Evolutionary conservation across 352 stramenopile genomes (phyloP), one percentile per base, ranked within the genome.

Genomic region (Globisporangium lucens): DNA sequence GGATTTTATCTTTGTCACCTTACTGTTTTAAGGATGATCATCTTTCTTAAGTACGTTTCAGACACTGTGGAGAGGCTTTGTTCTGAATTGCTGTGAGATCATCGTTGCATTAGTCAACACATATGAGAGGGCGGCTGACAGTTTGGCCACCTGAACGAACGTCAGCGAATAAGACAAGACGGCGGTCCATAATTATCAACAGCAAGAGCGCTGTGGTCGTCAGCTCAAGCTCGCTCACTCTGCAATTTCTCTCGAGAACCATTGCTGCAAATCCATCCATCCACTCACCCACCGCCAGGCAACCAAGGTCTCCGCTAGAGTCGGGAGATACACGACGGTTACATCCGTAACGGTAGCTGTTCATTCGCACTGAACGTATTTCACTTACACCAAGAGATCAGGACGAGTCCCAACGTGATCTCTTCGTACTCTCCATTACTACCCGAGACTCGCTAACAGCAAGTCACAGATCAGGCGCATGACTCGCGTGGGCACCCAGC

Each of bases 401-500:
- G 38, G 38, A 47, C 38, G 13, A 47, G 38, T 47, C 38, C 38
- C 38, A 13, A 47, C 38, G 38, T 17, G 38, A 47, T 47, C 38
- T 17, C 38, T 20, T 47, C 35, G 35, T 41, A 12, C 1, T 41
- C 35, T 12, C 9, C 9, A 33, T 43, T 13, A 43, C 36, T 13
- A 43, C 12, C 36, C 3, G 36, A 20, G 12, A 46, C 38, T 46
- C 38, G 38, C 38, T 17, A 0, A 13, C 12, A 46, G 38, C 15
- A 49, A 49, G 4, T 15, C n/a, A n/a, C 41, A 49, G 17, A 9
- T 5, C 41, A n/a, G n/a, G 41, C 47, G 8, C 6, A 53, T 53
- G 47, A 27, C 47, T 53, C 47, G 47, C 47, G 47, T 53, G 20
- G 47, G 47, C 47, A 27, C n/a, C n/a, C 47, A 53, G 47, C 46